phyloP scores from a whole-genome alignment of 176 grass and related monocot genomes.

The Ensete ventricosum region DNA sequence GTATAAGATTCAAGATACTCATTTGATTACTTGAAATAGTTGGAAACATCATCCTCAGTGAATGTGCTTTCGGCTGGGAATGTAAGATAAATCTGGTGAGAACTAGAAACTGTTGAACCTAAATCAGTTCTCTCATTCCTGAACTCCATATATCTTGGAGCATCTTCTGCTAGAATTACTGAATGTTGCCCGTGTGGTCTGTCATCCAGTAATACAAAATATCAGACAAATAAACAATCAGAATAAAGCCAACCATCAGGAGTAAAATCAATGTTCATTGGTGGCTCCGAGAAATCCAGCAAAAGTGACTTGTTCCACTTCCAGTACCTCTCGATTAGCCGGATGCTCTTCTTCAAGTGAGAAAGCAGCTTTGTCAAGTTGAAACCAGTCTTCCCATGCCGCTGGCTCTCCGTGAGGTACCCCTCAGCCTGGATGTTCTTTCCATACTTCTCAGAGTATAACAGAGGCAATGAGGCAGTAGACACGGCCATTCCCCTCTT shows the following conservation, averaged over 20 bases:
- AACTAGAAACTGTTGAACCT: conserved; percentile 26
- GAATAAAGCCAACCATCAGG: no score
- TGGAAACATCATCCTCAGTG: conserved; percentile 54
- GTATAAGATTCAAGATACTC: no score
- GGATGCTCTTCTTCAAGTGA: conserved; percentile 56
- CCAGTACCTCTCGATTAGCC: conserved; percentile 52
- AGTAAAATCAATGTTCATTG: no score
- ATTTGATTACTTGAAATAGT: conserved; percentile 49
- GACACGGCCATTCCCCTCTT: conserved; percentile 55
- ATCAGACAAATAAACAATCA: no score
- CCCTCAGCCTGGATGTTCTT: conserved; percentile 76
- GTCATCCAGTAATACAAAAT: neutral
- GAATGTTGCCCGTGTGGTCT: conserved; percentile 89
- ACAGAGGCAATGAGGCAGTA: conserved; percentile 60
- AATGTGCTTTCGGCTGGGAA: conserved; percentile 81
- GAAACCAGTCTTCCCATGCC: conserved; percentile 58
- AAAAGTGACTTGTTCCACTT: neutral
- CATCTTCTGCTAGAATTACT: conserved; percentile 68
- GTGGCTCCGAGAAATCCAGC: no score
- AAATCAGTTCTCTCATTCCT: conserved; percentile 32
- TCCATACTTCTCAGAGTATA: conserved; percentile 74
- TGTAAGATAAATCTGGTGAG: conserved; percentile 89
- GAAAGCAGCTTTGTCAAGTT: conserved; percentile 74
- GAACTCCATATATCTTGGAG: conserved; percentile 38
- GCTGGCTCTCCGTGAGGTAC: conserved; percentile 86